Conservation (phyloP, 176 grass and related monocot genomes). For the Rhipidocladum racemiflorum region DNA sequence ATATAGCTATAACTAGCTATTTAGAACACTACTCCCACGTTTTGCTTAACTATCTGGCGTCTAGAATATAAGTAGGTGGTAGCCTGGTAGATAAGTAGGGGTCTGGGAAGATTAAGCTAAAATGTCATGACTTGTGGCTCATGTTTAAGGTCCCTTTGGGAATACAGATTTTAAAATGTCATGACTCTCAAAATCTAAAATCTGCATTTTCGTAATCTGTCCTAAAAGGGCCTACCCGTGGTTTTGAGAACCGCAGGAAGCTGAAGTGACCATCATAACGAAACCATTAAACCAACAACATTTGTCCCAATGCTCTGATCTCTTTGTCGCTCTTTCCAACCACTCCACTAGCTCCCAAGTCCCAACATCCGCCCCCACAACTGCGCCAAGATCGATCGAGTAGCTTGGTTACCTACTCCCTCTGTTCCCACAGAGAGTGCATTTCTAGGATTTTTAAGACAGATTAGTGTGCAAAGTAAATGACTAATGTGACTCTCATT, state of each 20-base stretch:
- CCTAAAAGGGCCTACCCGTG: no score
- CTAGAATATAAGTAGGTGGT: neutral
- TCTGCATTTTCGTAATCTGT: no score
- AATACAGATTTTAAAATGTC: no score
- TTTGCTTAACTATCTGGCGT: neutral
- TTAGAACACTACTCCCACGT: no score
- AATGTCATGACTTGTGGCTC: neutral
- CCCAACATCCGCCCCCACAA: neutral
- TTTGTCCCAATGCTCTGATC: neutral
- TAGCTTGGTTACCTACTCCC: neutral
- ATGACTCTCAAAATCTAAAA: no score
- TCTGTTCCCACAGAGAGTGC: no score
- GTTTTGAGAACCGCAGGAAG: neutral
- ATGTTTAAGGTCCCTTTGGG: no score
- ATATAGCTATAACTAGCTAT: no score
- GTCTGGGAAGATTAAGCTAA: neutral
- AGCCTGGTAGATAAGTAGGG: no score
- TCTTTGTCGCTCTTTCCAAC: neutral
- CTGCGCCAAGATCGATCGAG: neutral
- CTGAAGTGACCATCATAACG: neutral
- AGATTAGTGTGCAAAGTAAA: no score
- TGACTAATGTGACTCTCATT: no score
- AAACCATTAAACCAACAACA: neutral
- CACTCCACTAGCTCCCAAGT: neutral
- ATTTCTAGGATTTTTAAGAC: no score